Evolutionary conservation across 2,329 filamentous ascomycete species (phyloP).

Genomic region (Uncinocarpus reesii): DNA sequence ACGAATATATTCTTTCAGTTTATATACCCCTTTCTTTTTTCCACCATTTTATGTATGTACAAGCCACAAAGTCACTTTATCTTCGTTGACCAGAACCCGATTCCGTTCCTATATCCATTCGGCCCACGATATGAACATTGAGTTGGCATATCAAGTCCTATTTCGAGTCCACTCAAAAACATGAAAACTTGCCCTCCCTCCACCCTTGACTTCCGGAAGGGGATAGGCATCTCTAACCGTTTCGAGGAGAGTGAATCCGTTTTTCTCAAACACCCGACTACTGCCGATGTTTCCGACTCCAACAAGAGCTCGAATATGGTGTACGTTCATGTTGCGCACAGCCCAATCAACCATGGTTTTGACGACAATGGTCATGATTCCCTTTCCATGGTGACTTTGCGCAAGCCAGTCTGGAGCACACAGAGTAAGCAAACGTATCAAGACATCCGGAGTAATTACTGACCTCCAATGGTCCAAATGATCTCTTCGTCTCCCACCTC

Average conservation of each 20-base stretch:
- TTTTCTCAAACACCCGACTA: constrained; percentile 13
- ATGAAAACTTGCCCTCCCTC: constrained; percentile 3
- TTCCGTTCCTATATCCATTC: neutral
- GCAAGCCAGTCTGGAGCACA: constrained; percentile 9
- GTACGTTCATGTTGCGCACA: constrained; percentile 10
- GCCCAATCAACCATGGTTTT: constrained; percentile 11
- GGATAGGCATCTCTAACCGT: constrained; percentile 1
- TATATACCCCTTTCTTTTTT: no score
- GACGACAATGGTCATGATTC: constrained; percentile 12
- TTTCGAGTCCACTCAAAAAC: constrained; percentile 7
- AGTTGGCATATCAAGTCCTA: neutral
- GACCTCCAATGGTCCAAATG: constrained; percentile 13
- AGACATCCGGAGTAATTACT: neutral
- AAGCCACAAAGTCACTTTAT: no score
- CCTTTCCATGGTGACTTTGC: constrained; percentile 11
- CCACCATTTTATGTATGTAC: no score
- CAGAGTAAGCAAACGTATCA: neutral
- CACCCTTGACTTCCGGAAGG: constrained; percentile 10
- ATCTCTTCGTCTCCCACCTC: constrained; percentile 11
- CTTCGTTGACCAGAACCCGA: no score
- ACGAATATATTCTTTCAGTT: no score
- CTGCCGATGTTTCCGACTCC: constrained; percentile 12
- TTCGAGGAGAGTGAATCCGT: constrained; percentile 2
- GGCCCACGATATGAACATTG: neutral
- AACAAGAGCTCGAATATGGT: constrained; percentile 5